A percentile compares a stretch with the other conserved stretches of the same genome.
Conservation (phyloP, 306 rosid species). For the Ziziphus jujuba region DNA sequence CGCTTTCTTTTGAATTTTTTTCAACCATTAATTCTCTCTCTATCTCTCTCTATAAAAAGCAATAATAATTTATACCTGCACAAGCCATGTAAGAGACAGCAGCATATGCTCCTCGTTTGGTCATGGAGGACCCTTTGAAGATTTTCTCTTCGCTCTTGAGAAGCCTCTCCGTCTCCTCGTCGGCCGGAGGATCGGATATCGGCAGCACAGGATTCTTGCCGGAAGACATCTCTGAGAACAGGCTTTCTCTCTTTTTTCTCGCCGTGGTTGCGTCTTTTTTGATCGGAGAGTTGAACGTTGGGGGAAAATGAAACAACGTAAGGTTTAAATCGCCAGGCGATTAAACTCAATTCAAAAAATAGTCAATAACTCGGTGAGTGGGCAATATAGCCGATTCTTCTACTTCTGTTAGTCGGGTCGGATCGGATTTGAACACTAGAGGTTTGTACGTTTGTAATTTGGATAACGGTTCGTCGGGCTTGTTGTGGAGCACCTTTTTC, state of each 20-base stretch:
- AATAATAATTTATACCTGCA: slow-evolving; percentile 46
- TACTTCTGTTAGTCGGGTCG: too few species aligned
- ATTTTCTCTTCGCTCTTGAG: slow-evolving; percentile 50
- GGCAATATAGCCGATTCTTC: slow-evolving; percentile 10
- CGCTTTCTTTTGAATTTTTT: background rate
- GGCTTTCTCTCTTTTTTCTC: slow-evolving; percentile 28
- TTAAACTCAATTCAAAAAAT: background rate
- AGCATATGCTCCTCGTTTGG: slow-evolving; percentile 84
- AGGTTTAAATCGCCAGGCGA: background rate
- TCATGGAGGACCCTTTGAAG: slow-evolving; percentile 84
- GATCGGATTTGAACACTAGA: too few species aligned
- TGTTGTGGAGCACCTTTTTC: too few species aligned
- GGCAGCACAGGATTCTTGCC: slow-evolving; percentile 55
- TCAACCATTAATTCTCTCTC: too few species aligned
- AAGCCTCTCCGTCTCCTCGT: slow-evolving; percentile 49
- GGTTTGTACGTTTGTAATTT: too few species aligned
- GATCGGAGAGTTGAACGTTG: slow-evolving; percentile 27
- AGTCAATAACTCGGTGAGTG: slow-evolving; percentile 2
- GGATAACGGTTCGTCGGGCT: too few species aligned
- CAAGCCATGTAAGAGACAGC: slow-evolving; percentile 90
- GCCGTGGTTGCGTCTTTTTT: slow-evolving; percentile 1
- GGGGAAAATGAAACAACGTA: background rate
- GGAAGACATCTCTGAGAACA: slow-evolving; percentile 45
- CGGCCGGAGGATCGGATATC: slow-evolving; percentile 60
- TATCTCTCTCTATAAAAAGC: too few species aligned